Conservation (phyloP, 257 asterid genomes). For the Misopates orontium region DNA sequence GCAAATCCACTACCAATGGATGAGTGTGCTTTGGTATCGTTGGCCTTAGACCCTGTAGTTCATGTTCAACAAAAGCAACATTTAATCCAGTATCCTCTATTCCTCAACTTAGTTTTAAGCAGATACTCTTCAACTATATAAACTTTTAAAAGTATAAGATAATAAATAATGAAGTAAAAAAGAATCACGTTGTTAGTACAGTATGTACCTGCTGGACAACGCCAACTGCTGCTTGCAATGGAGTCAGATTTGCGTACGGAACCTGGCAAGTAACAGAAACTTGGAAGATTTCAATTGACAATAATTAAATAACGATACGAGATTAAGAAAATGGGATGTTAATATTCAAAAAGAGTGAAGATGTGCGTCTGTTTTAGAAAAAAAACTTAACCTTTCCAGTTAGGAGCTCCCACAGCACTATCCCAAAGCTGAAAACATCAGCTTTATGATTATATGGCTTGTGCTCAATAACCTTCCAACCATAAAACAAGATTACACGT, state of each 20-base stretch:
- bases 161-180: neutral
- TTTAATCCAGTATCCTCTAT: neutral
- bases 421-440: constrained; percentile 81
- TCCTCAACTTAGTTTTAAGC: neutral
- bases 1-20: constrained; percentile 60
- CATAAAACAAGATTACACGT: constrained; percentile 17
- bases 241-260: constrained; percentile 71
- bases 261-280: too few relatives aligned
- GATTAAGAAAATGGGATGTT: too few relatives aligned
- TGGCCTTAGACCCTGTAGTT: constrained; percentile 70
- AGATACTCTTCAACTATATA: neutral
- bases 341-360: too few relatives aligned
- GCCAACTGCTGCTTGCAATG: constrained; percentile 89
- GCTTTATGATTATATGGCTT: constrained; percentile 78
- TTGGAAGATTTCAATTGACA: neutral
- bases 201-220: constrained; percentile 74
- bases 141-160: neutral
- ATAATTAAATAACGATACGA: neutral
- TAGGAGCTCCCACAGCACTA: constrained; percentile 80
- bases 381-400: constrained; percentile 93
- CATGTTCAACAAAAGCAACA: constrained; percentile 13
- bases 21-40: constrained; percentile 54
- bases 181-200: neutral
- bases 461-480: constrained; percentile 76
- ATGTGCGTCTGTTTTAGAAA: too few relatives aligned